Evolutionary conservation across 345 rosid species (phyloP).

Genomic region (Eucalyptus pauciflora): DNA sequence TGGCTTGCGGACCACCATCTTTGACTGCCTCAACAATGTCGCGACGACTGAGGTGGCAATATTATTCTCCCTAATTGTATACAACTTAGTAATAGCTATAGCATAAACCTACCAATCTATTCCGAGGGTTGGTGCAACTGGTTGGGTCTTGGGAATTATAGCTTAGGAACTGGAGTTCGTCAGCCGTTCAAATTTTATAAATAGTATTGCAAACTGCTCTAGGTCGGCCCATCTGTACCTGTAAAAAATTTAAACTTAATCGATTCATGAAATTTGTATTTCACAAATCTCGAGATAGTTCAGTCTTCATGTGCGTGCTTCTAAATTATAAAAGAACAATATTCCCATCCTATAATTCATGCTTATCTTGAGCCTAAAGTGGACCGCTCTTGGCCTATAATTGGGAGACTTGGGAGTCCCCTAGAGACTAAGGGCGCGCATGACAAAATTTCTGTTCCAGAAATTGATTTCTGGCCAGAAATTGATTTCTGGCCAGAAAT

Average conservation of each 20-base stretch:
- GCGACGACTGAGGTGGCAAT: not conserved
- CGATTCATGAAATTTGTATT: not conserved
- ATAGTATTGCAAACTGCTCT: not conserved
- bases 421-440: no score
- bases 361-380: not conserved
- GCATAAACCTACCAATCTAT: no score
- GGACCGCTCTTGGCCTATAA: not conserved
- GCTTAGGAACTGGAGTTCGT: not conserved
- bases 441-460: no score
- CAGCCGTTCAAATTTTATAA: not conserved
- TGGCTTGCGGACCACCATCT: not conserved
- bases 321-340: not conserved
- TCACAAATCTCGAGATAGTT: not conserved
- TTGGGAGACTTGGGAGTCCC: not conserved
- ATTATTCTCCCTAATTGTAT: not conserved
- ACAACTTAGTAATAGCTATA: not conserved
- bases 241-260: not conserved
- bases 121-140: not conserved
- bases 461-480: no score
- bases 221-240: accelerated
- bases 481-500: no score
- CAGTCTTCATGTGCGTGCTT: accelerated
- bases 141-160: not conserved
- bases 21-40: not conserved
- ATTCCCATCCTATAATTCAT: not conserved